These are phyloP conservation scores for Penstemon davidsonii DNA, from an alignment of 257 asterid genomes.

Conservation along the genomic window DNA sequence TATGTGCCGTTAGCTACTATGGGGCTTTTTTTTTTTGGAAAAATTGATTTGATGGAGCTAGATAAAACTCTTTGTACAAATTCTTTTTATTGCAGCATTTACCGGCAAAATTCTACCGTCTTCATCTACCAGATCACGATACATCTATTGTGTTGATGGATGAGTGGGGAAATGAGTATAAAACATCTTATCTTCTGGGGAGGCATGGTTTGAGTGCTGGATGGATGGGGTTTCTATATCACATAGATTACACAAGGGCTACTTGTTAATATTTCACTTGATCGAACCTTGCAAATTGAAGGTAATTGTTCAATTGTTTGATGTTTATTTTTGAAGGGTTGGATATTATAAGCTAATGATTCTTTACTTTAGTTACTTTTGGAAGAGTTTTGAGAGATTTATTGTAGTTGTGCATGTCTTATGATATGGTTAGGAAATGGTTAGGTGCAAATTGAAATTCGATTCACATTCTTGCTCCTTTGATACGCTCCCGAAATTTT, in stretches of 20 bases:
- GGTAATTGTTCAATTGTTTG: constrained; percentile 39
- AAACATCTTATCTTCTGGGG: constrained; percentile 61
- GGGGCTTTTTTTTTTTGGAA: no score
- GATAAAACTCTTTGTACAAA: constrained; percentile 8
- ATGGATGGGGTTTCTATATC: constrained; percentile 83
- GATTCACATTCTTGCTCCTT: no score
- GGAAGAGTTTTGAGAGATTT: background rate
- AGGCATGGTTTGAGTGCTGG: constrained; percentile 93
- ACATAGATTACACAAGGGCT: constrained; percentile 76
- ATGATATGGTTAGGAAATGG: no score
- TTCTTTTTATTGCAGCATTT: constrained; percentile 56
- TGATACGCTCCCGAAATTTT: no score
- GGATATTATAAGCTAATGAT: background rate
- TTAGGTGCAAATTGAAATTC: no score
- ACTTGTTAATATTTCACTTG: constrained; percentile 70
- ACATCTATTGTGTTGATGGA: constrained; percentile 63
- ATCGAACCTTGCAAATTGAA: constrained; percentile 71
- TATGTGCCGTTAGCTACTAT: no score
- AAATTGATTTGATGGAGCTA: no score
- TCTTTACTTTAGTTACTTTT: background rate
- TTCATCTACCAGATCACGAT: constrained; percentile 61
- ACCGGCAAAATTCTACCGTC: constrained; percentile 59
- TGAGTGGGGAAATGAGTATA: constrained; percentile 83
- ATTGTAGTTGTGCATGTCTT: background rate
- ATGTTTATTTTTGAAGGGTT: background rate